Conservation (phyloP, 2,329 filamentous ascomycete species). For the Venturia effusa region DNA sequence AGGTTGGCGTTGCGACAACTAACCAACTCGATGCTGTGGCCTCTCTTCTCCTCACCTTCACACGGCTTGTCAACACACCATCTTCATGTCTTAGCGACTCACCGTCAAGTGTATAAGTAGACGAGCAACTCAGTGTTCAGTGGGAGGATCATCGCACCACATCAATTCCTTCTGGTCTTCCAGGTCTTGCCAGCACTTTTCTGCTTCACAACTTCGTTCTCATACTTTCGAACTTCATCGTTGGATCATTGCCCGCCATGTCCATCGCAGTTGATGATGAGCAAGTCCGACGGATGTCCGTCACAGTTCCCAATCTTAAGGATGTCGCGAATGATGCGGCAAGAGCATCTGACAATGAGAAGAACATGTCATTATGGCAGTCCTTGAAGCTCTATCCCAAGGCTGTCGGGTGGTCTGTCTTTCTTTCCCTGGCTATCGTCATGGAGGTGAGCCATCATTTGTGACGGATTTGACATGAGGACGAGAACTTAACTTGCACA, state of each 20-base stretch:
- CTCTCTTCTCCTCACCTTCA: neutral
- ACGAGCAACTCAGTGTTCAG: neutral
- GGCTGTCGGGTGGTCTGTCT: conserved; percentile 69
- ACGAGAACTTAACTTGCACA: neutral
- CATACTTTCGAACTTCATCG: neutral
- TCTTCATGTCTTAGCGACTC: neutral
- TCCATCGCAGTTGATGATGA: conserved; percentile 8
- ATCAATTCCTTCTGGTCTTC: neutral
- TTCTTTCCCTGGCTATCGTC: conserved; percentile 82
- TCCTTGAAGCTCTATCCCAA: conserved; percentile 78
- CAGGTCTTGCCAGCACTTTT: neutral
- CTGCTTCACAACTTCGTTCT: neutral
- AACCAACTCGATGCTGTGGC: neutral
- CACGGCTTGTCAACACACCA: neutral
- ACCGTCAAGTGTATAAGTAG: neutral
- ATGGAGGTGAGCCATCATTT: conserved; percentile 60
- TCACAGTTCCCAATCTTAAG: conserved; percentile 6
- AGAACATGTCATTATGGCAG: conserved; percentile 50
- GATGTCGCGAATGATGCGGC: conserved; percentile 9
- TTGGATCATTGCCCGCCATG: neutral
- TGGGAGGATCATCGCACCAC: neutral
- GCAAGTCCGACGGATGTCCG: conserved; percentile 9
- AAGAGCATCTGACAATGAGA: conserved; percentile 30
- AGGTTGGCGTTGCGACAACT: neutral
- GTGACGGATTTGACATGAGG: neutral